A percentile compares a stretch with the other conserved stretches of the same genome.
Evolutionary conservation across 768 basidiomycete genomes (phyloP).

Genomic region (Guyanaporus albipodus): DNA sequence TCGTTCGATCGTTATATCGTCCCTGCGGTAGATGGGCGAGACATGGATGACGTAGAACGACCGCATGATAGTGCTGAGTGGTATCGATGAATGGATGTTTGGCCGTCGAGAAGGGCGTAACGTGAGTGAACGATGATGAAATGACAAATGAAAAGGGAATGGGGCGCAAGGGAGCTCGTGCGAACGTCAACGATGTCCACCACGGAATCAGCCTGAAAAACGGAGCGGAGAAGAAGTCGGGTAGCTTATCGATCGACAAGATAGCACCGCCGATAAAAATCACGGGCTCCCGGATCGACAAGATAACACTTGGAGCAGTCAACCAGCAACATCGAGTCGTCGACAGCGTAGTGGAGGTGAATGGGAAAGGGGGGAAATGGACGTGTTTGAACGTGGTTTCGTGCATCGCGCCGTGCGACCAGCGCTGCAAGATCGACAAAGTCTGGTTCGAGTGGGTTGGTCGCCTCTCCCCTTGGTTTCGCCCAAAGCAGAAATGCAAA

Average conservation of each 20-base stretch:
- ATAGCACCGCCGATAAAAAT: constrained; percentile 30
- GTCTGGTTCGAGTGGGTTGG: constrained; percentile 17
- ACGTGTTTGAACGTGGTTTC: constrained; percentile 21
- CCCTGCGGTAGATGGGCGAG: constrained; percentile 29
- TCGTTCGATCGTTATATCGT: constrained; percentile 33
- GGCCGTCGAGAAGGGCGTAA: constrained; percentile 23
- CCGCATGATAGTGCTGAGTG: constrained; percentile 14
- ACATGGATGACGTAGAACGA: constrained; percentile 9
- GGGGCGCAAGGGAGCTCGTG: constrained; percentile 25
- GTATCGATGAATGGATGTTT: constrained; percentile 25
- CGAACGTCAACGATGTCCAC: constrained; percentile 27
- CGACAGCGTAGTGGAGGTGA: constrained; percentile 25
- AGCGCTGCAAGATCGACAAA: constrained; percentile 28
- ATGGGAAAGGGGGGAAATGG: constrained; percentile 1
- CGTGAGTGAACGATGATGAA: constrained; percentile 21
- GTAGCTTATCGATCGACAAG: constrained; percentile 45
- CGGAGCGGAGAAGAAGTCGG: constrained; percentile 30
- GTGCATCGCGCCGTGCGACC: constrained; percentile 35
- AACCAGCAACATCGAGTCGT: constrained; percentile 39
- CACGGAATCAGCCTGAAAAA: constrained; percentile 20
- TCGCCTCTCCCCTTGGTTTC: constrained; percentile 23
- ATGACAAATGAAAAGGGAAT: constrained; percentile 10
- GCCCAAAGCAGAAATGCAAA: constrained; percentile 29
- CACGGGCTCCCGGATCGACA: constrained; percentile 34
- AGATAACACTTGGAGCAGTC: constrained; percentile 26